Base-by-base conservation (phyloP, 176 grass and related monocot species). In the Poa annua region DNA sequence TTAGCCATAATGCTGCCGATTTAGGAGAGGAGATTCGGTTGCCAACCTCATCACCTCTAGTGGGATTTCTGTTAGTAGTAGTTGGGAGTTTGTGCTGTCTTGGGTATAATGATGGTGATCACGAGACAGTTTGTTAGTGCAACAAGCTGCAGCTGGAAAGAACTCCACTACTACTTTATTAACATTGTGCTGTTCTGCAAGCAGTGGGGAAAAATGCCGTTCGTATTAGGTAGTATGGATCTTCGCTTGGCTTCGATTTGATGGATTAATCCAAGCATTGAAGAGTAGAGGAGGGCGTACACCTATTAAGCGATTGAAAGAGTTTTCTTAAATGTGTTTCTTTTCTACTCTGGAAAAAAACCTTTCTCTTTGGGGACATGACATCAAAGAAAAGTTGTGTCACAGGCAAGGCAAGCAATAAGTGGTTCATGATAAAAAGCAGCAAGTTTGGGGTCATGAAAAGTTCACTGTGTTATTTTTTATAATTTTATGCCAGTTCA, bases 31-130 rank as follows among this genome's bases (percentile, higher is more conserved):
- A 59, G 72, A 84, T 74, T 60, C 29, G 13, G 2, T 8, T 4
- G 14, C 35, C 51, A 73, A 50, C 25, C n/a, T 75, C 29, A 15
- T 74, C 38, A 74, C 25, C 48, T 11, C 16, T 75, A 72, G 76
- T 74, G 47, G 19, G 32, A 45, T 81, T 85, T 67, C 59, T 85
- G 51, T 45, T 81, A 16, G 86, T 48, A 48, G 75, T 85, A 39
- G 65, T 86, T 86, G 81, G 77, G 29, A 68, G 74, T 68, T 13
- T 47, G 51, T 42, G 55, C 22, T 17, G 66, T 64, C 22, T 52
- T 75, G 32, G 65, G 6, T 83, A 59, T 66, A 74, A 86, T 90
- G 38, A 86, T 86, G 50, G 32, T 79, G 79, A 60, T 85, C 56
- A 74, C 62, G 32, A 71, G 77, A 21, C 59, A 32, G 32, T 57